A percentile compares a stretch with the other conserved stretches of the same genome.
Evolutionary conservation across 148 eudicot species (phyloP).

Genomic region (Vaccinium vitisidaea): DNA sequence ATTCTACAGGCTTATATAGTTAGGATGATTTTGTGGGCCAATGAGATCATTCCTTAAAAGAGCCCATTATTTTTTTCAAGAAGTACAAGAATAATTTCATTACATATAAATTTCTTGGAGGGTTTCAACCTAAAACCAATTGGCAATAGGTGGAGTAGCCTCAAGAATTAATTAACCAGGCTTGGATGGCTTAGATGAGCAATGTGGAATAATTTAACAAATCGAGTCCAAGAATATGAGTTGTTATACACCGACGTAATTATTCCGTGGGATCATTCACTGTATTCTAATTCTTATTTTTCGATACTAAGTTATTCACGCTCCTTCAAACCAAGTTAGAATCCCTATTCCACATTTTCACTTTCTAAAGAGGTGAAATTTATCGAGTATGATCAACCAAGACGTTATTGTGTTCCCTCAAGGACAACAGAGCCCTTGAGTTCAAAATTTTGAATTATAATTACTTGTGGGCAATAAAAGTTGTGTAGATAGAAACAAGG

Average conservation of each 20-base stretch:
- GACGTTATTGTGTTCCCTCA: no score
- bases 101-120: no score
- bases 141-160: no score
- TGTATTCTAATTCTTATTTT: not conserved
- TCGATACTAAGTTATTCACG: not conserved
- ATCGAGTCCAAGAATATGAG: not conserved
- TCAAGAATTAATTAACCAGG: no score
- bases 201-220: no score
- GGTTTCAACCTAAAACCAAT: no score
- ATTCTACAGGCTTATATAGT: not conserved
- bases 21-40: conserved; percentile 1
- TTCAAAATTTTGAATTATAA: not conserved
- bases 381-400: no score
- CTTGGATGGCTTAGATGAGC: no score
- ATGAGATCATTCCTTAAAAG: not conserved
- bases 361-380: no score
- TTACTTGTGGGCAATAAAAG: not conserved
- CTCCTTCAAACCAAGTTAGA: not conserved
- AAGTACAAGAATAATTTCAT: not conserved
- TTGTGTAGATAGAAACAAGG: not conserved
- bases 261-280: not conserved
- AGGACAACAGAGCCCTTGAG: no score
- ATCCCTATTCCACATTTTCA: no score
- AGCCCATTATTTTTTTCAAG: not conserved
- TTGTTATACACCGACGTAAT: not conserved